Evolutionary conservation across 129 eudicot genomes (phyloP), one percentile per base, ranked within the genome.

Genomic region (Lonicera japonica): DNA sequence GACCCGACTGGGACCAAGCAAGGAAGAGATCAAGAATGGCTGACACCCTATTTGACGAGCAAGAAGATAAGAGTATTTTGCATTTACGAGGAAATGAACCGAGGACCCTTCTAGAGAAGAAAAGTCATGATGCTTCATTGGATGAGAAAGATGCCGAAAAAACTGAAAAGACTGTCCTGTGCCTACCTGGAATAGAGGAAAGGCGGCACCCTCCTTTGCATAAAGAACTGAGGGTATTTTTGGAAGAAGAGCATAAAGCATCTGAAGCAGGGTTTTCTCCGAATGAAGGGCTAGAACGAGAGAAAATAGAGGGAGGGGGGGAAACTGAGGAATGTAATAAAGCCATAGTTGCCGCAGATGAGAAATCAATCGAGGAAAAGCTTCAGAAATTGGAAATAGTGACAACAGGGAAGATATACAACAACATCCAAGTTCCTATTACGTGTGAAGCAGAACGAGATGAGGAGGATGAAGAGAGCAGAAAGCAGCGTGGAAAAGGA

Each of bases 401-500:
- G 60, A 80, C 81, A 41, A 70, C 60, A 0, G 84, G 70, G 47
- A 64, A 71, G 55, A 41, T 54, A 19, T 73, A 8, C 13, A 43
- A 58, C 50, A 70, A 76, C 65, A 60, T 70, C 21, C 70, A 63
- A 41, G 70, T 87, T 77, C 90, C 90, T 1, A 46, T 47, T 52
- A 48, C 21, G 21, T 64, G 68, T 58, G 90, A 82, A 75, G 1
- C 69, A 23, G 94, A 80, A n/a, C 67, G 40, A 14, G 80, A 82
- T 25, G 90, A 92, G 43, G 90, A 92, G 59, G 99, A 92, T 21
- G 99, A 88, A 79, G 99, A 92, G 73, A 80, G 85, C 61, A 78
- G 96, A 78, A 76, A 77, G 82, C 81, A 73, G 64, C 87, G 91
- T 7, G 99, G 99, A 48, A 92, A 88, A 68, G 99, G 96, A 4